These are phyloP conservation scores for Gnetum montanum DNA, from an alignment of 75 land plant genomes.

Conservation along the genomic window DNA sequence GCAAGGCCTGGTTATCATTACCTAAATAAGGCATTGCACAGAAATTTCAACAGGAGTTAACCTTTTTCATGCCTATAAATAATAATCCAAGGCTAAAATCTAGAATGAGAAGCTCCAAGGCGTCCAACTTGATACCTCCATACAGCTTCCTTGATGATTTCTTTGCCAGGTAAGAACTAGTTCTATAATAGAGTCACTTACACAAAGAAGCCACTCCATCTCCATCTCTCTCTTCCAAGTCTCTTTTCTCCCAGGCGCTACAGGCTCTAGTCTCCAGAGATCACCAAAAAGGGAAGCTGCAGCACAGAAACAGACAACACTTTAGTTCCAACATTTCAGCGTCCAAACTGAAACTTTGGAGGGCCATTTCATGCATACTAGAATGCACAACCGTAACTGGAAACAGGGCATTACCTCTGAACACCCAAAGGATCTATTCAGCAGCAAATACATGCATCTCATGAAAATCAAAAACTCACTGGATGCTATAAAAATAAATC, in stretches of 20 bases:
- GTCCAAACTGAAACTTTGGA: too few relatives aligned
- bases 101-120: not conserved
- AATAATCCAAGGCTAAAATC: not conserved
- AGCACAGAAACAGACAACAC: too few relatives aligned
- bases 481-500: too few relatives aligned
- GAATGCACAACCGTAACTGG: too few relatives aligned
- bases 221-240: slow-evolving; percentile 66
- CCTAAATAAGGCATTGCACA: slow-evolving; percentile 18
- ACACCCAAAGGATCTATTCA: too few relatives aligned
- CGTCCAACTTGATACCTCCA: slow-evolving; percentile 35
- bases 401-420: too few relatives aligned
- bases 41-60: not conserved
- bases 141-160: slow-evolving; percentile 52
- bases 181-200: slow-evolving; percentile 71
- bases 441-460: too few relatives aligned
- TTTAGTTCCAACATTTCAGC: too few relatives aligned
- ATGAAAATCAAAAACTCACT: too few relatives aligned
- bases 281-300: slow-evolving; percentile 66
- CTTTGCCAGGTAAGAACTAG: slow-evolving; percentile 61
- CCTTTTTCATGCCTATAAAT: not conserved
- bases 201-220: slow-evolving; percentile 55
- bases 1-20: slow-evolving; percentile 59
- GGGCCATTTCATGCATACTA: too few relatives aligned
- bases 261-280: slow-evolving; percentile 68
- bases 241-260: slow-evolving; percentile 39